Conservation (phyloP, 768 basidiomycete species). For the Pholiota conissans region DNA sequence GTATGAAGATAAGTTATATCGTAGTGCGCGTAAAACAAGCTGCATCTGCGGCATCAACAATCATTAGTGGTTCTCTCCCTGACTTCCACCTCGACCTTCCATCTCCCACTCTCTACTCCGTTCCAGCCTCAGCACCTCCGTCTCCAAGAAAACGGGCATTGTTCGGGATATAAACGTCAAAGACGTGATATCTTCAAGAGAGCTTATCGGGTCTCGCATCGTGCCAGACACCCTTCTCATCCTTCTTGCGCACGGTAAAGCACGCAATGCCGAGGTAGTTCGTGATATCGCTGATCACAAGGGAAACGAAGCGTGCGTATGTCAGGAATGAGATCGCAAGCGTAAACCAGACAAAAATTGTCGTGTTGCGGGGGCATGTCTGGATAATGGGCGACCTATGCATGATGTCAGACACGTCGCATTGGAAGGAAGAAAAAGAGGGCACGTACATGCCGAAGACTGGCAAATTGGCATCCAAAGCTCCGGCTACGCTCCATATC, state of each 20-base stretch:
- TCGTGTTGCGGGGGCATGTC: slow-evolving; percentile 51
- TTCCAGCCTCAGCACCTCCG: not conserved
- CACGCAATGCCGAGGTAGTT: slow-evolving; percentile 93
- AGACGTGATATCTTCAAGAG: not conserved
- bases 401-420: not conserved
- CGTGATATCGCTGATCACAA: slow-evolving; percentile 88
- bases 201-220: slow-evolving; percentile 16
- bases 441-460: slow-evolving; percentile 63
- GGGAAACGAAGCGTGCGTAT: slow-evolving; percentile 75
- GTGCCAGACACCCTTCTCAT: slow-evolving; percentile 63
- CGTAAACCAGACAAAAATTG: slow-evolving; percentile 72
- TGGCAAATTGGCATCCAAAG: slow-evolving; percentile 81
- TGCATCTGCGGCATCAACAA: not conserved
- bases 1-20: not conserved
- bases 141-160: not conserved
- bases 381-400: slow-evolving; percentile 75
- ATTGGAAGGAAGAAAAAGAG: slow-evolving; percentile 5
- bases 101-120: not conserved
- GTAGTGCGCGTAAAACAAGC: not conserved
- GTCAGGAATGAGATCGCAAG: slow-evolving; percentile 65
- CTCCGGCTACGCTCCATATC: slow-evolving; percentile 76
- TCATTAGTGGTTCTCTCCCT: too few relatives aligned
- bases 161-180: too few relatives aligned
- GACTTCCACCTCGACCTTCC: too few relatives aligned
- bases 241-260: slow-evolving; percentile 89